Evolutionary conservation across 163 green algal genomes (phyloP), one percentile per base, ranked within the genome.

Genomic region (Scenedesmus sp.): DNA sequence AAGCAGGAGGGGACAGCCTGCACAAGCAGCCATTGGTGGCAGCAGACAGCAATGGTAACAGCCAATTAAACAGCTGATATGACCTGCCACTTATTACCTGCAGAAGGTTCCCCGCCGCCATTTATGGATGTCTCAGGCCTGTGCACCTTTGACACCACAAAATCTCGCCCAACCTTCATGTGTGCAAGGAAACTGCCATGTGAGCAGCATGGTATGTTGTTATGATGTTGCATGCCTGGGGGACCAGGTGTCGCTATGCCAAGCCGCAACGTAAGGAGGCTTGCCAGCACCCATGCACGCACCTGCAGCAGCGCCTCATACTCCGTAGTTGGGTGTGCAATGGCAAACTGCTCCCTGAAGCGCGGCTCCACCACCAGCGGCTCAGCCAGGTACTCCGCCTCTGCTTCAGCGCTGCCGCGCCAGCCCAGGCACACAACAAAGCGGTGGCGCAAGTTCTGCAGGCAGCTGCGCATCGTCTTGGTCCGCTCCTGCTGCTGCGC

Each of bases 271-370:
- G 40, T 76, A 24, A 10, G 15, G 9, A 10, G 35, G 33, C 2
- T 13, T n/a, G 73, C 73, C 33, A 10, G n/a, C 18, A 30, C 65
- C 7, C 6, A 37, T 2, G 6, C 15, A 24, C 86, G 1, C 80
- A 95, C 90, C 85, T 95, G 85, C 42, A 96, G 91, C 73, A 96
- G 73, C 0, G 86, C 86, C 37, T 93, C 88, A n/a, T 94, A 96
- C 12, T 43, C 89, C 1, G 61, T 43, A 10, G 93, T 94, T 1
- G 92, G 89, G 70, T 93, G 90, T 3, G 92, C 94, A 46, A 96
- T 96, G 35, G 90, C 72, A 81, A 96, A 96, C 86, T 96, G 92
- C 89, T 95, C 92, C 51, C 90, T 72, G 73, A 96, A 92, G 30
- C 90, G 80, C 1, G 91, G 87, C 93, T 96, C 94, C 79, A 96